Base-by-base conservation (phyloP, 1,284 basidiomycete species). In the Malassezia sp. region DNA sequence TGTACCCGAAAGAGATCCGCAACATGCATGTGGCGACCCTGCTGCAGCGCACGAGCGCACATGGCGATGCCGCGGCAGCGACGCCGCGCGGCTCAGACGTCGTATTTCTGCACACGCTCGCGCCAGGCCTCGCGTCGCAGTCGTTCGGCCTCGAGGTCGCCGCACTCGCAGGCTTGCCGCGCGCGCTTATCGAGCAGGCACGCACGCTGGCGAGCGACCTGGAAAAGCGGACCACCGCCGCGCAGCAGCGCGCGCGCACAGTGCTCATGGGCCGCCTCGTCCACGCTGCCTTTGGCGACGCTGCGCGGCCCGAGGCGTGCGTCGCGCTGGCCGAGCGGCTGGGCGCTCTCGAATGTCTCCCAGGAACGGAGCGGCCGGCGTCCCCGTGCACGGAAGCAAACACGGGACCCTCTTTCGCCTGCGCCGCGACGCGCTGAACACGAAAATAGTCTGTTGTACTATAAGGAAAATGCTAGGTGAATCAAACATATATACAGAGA, bases 81-180 rank as follows among this genome's bases (percentile, higher is more conserved):
- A 29, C 2, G 41, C 43, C 10, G 37, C 33, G n/a, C 28, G 14
- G 29, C 11, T 14, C 38, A 12, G 18, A 56, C 17, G 59, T 71
- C 29, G 47, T 58, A 12, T 70, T 71, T 22, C 51, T 71, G 8
- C 70, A 70, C 53, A 57, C 54, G 32, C 47, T 71, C 4, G 10
- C 38, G 0, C 6, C 14, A 1, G 69, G 69, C 0, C 44, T 61
- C 5, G 63, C 61, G 3, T 47, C 40, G 10, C 52, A 51, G 21
- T 56, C 54, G 23, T 61, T 69, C 21, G 68, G 68, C 12, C 59
- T 71, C n/a, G 56, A 71, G 40, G 61, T 62, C 18, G 68, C 65
- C 1, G 24, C 38, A 0, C 30, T 68, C 12, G 67, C 67, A 2
- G 59, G 57, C 11, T 32, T 71, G 11, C 54, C 58, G 0, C 8